Evolutionary conservation across 257 asterid genomes (phyloP).

Genomic region (Solanum tarapatanum): DNA sequence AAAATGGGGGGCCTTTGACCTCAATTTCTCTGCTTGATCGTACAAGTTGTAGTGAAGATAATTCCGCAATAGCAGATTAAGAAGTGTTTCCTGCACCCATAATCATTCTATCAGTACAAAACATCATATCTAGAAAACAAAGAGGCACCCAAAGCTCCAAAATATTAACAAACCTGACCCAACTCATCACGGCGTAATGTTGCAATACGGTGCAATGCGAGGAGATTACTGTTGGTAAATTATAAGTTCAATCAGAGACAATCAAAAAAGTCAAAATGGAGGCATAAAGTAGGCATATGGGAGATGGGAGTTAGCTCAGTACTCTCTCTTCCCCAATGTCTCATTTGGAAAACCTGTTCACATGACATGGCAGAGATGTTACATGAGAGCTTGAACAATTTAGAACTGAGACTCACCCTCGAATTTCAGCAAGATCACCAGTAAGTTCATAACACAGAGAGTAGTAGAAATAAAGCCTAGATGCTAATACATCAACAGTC

Average conservation of each 20-base stretch:
- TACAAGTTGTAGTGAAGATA: slow-evolving; percentile 84
- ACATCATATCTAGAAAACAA: background rate
- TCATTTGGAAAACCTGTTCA: background rate
- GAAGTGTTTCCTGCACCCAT: slow-evolving; percentile 71
- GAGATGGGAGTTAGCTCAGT: background rate
- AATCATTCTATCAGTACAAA: slow-evolving; percentile 1
- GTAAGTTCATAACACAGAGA: slow-evolving; percentile 82
- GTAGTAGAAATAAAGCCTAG: slow-evolving; percentile 79
- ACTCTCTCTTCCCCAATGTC: background rate
- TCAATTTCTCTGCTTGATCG: slow-evolving; percentile 93
- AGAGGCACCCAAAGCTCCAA: background rate
- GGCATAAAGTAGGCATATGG: background rate
- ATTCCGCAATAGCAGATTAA: slow-evolving; percentile 70
- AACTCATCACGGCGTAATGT: slow-evolving; percentile 86
- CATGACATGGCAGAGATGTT: background rate
- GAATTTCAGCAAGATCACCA: slow-evolving; percentile 79
- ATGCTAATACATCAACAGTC: slow-evolving; percentile 75
- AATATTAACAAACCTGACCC: slow-evolving; percentile 69
- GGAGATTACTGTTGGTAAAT: slow-evolving; percentile 50
- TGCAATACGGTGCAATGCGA: slow-evolving; percentile 83
- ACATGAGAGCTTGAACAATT: background rate
- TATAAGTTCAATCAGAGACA: slow-evolving; percentile 5
- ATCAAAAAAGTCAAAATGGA: slow-evolving; percentile 1
- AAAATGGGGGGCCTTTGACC: slow-evolving; percentile 94
- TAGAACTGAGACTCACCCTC: slow-evolving; percentile 45